Conservation (phyloP, 2,329 filamentous ascomycete species). For the Nemania sp. region DNA sequence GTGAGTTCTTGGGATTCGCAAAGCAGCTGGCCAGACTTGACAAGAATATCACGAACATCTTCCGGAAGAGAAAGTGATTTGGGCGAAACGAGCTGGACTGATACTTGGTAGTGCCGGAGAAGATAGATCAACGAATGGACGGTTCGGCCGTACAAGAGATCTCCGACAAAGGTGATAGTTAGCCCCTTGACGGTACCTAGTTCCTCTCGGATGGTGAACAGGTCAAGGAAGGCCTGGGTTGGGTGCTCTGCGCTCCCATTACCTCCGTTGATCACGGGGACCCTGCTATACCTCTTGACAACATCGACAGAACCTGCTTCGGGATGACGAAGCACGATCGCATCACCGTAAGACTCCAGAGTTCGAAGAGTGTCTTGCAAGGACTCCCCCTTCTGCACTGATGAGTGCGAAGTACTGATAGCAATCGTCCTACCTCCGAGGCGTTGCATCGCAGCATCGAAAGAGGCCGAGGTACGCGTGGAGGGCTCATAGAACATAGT, state of each 20-base stretch:
- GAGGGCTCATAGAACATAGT: slow-evolving; percentile 98
- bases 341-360: slow-evolving; percentile 91
- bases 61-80: slow-evolving; percentile 75
- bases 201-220: slow-evolving; percentile 98
- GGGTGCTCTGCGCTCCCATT: slow-evolving; percentile 97
- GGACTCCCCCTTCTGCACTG: slow-evolving; percentile 91
- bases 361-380: slow-evolving; percentile 94
- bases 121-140: slow-evolving; percentile 95
- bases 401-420: slow-evolving; percentile 82
- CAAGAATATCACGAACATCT: slow-evolving; percentile 73
- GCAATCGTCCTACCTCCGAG: slow-evolving; percentile 85
- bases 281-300: slow-evolving; percentile 83
- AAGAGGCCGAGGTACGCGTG: slow-evolving; percentile 91
- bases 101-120: slow-evolving; percentile 92
- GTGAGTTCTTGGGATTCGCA: slow-evolving; percentile 79
- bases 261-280: slow-evolving; percentile 95
- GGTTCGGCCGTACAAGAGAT: slow-evolving; percentile 89
- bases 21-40: slow-evolving; percentile 75
- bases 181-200: slow-evolving; percentile 92
- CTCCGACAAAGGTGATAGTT: slow-evolving; percentile 94
- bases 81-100: slow-evolving; percentile 89
- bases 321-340: slow-evolving; percentile 93
- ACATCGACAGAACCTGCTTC: slow-evolving; percentile 78
- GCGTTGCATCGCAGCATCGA: slow-evolving; percentile 98
- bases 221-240: slow-evolving; percentile 94